Percentiles rank a stretch among this genome's conserved stretches.
phyloP scores from a whole-genome alignment of 352 stramenopile species.

The Saprolegnia diclina region DNA sequence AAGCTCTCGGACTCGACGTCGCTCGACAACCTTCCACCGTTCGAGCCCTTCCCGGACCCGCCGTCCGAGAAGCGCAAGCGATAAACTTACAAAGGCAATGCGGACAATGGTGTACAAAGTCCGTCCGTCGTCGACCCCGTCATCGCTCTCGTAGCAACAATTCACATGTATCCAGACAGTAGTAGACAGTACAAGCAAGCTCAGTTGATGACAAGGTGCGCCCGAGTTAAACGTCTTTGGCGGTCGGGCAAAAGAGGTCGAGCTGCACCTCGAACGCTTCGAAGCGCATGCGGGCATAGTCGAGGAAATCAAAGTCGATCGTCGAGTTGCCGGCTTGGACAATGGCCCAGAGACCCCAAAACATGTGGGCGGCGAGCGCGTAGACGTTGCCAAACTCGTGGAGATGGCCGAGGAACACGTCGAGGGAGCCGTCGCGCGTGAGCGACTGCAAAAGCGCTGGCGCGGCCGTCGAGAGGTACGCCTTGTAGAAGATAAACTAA shows the following conservation, averaged over 20 bases:
- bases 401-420: constrained; percentile 78
- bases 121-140: too few relatives aligned
- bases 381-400: constrained; percentile 84
- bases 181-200: not conserved
- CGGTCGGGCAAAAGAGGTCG: constrained; percentile 33
- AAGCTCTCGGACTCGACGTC: constrained; percentile 84
- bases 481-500: constrained; percentile 78
- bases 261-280: constrained; percentile 70
- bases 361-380: constrained; percentile 86
- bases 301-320: constrained; percentile 88
- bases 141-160: not conserved
- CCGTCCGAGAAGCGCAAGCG: constrained; percentile 83
- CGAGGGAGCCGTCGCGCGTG: constrained; percentile 62
- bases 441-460: constrained; percentile 58
- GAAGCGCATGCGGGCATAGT: constrained; percentile 80
- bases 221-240: constrained; percentile 11
- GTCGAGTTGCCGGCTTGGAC: constrained; percentile 86
- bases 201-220: not conserved
- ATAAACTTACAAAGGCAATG: constrained; percentile 30
- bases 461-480: constrained; percentile 70
- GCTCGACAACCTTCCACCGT: constrained; percentile 80
- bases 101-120: not conserved
- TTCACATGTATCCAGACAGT: not conserved
- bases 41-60: constrained; percentile 79
- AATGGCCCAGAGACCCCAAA: constrained; percentile 92